Conservation (phyloP, 306 rosid genomes). For the Glycine soja region DNA sequence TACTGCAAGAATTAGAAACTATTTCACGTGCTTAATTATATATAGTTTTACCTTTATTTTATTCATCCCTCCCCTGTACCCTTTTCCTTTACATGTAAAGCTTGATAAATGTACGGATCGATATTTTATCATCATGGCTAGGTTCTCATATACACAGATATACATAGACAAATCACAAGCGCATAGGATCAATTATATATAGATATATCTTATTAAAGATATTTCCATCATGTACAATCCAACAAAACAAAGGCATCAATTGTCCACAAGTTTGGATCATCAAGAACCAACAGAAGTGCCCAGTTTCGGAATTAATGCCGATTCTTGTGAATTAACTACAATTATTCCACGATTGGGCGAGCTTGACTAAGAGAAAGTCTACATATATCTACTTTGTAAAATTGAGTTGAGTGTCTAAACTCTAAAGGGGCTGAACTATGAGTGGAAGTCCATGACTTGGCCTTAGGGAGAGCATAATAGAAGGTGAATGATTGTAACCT, state of each 20-base stretch:
- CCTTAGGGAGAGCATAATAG: constrained; percentile 75
- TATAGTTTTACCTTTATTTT: too few relatives aligned
- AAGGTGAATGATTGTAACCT: constrained; percentile 72
- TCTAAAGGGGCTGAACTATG: constrained; percentile 51
- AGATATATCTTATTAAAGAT: neutral
- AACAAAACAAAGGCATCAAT: neutral
- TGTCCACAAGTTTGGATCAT: neutral
- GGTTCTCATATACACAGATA: too few relatives aligned
- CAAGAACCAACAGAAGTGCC: neutral
- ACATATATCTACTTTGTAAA: neutral
- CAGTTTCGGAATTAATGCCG: neutral
- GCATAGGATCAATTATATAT: neutral
- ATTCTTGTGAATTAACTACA: neutral
- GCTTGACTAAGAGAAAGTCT: neutral
- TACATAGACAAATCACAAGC: neutral
- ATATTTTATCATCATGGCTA: neutral
- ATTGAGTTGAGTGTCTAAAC: neutral
- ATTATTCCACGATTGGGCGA: neutral
- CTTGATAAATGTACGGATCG: neutral
- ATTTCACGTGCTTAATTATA: too few relatives aligned
- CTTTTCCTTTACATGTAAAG: too few relatives aligned
- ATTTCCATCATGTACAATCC: neutral
- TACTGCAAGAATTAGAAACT: too few relatives aligned
- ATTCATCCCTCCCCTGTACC: too few relatives aligned
- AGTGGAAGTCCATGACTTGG: constrained; percentile 61